These are phyloP conservation scores for Saccharomyces pastorianus DNA, from an alignment of 1,139 yeast species.

Conservation along the genomic window DNA sequence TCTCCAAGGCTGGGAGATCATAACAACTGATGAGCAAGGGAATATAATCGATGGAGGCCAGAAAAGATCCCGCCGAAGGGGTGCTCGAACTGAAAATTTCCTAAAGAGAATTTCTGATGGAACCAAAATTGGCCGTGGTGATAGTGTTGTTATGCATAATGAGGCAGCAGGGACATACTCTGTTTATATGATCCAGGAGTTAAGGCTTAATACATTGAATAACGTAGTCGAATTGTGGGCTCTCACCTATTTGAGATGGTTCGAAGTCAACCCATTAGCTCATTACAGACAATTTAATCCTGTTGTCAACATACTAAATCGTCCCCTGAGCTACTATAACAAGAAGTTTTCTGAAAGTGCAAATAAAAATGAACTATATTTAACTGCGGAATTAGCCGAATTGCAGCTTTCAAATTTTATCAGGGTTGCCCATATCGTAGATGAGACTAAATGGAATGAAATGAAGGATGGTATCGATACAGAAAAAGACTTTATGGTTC, in stretches of 20 bases:
- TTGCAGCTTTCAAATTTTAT: conserved; percentile 9
- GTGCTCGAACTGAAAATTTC: conserved; percentile 10
- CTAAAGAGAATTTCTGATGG: conserved; percentile 17
- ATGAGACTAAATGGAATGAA: conserved; percentile 5
- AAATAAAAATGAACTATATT: conserved; percentile 12
- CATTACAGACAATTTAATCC: conserved; percentile 14
- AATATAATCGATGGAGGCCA: conserved; percentile 16
- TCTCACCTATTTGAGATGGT: conserved; percentile 24
- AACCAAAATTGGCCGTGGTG: conserved; percentile 22
- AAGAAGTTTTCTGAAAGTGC: conserved; percentile 7
- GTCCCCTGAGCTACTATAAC: neutral
- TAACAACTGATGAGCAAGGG: conserved; percentile 25
- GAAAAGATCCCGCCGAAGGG: conserved; percentile 19
- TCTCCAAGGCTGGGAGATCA: conserved; percentile 27
- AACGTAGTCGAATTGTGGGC: conserved; percentile 28
- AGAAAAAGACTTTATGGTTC: conserved; percentile 11
- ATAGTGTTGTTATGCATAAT: conserved; percentile 21
- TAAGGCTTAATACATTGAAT: conserved; percentile 25
- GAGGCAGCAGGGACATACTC: conserved; percentile 15
- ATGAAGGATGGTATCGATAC: neutral
- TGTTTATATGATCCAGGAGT: conserved; percentile 25
- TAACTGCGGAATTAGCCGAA: conserved; percentile 13
- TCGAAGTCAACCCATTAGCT: conserved; percentile 18
- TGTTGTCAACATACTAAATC: neutral
- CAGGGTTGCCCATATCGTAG: conserved; percentile 7